Evolutionary conservation across 2,329 filamentous ascomycete species (phyloP).

Genomic region (Pyrenophora teres): DNA sequence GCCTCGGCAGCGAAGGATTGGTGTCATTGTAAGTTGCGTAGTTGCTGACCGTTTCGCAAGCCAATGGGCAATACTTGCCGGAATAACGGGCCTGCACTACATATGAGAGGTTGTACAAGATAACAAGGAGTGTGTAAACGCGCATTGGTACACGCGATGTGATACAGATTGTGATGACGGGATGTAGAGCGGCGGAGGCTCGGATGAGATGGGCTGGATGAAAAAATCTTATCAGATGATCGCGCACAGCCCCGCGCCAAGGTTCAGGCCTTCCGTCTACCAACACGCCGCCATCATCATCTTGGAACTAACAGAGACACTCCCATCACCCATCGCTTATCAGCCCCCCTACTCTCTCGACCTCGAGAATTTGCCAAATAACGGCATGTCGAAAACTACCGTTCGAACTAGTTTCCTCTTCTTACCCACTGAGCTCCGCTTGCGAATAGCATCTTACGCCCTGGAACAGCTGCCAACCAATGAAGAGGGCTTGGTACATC

Average conservation of each 20-base stretch:
- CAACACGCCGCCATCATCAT: too few species aligned
- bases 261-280: background rate
- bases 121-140: conserved; percentile 12
- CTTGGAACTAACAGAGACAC: too few species aligned
- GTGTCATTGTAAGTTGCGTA: conserved; percentile 44
- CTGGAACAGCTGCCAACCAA: conserved; percentile 19
- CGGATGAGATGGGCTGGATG: conserved; percentile 20
- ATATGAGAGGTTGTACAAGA: conserved; percentile 6
- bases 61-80: conserved; percentile 36
- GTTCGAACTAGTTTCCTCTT: conserved; percentile 21
- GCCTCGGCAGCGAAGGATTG: conserved; percentile 29
- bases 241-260: conserved; percentile 4
- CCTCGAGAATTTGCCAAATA: background rate
- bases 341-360: background rate
- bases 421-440: conserved; percentile 46
- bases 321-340: too few species aligned
- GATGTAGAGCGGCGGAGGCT: conserved; percentile 4
- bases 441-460: conserved; percentile 37
- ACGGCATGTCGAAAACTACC: background rate
- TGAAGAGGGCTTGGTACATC: too few species aligned
- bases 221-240: conserved; percentile 32
- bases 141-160: conserved; percentile 25
- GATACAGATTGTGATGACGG: conserved; percentile 6
- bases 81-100: conserved; percentile 19
- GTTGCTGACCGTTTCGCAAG: conserved; percentile 36